Evolutionary conservation across 2,329 filamentous ascomycete genomes (phyloP).

Genomic region (Hirsutella rhossiliensis): DNA sequence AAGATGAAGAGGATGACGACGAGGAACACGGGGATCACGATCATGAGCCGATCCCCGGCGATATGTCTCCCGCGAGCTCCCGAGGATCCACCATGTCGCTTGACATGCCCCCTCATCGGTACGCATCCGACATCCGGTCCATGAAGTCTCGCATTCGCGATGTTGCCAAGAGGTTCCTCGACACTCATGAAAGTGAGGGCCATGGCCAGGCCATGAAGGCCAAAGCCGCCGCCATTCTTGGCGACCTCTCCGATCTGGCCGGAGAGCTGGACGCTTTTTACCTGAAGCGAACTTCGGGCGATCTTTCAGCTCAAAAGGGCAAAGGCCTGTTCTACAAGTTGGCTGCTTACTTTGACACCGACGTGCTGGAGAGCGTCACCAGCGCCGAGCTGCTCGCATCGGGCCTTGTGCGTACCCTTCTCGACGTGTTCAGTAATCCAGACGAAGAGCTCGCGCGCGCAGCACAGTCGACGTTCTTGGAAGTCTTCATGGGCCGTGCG

Average conservation of each 20-base stretch:
- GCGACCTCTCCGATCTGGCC: constrained; percentile 59
- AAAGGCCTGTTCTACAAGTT: constrained; percentile 60
- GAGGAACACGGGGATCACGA: constrained; percentile 45
- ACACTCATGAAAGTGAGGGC: constrained; percentile 67
- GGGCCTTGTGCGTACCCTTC: constrained; percentile 71
- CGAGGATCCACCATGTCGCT: constrained; percentile 54
- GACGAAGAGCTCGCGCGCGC: constrained; percentile 48
- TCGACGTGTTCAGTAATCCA: constrained; percentile 68
- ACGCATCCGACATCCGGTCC: constrained; percentile 36
- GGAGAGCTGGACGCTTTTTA: constrained; percentile 63
- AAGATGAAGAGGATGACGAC: constrained; percentile 33
- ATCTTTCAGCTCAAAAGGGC: constrained; percentile 37
- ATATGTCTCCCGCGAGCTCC: constrained; percentile 54
- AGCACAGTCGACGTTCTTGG: constrained; percentile 73
- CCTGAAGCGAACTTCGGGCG: constrained; percentile 36
- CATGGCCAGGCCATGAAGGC: constrained; percentile 61
- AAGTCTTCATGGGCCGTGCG: constrained; percentile 77
- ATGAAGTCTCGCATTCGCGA: constrained; percentile 57
- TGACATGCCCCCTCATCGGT: constrained; percentile 38
- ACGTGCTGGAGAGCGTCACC: constrained; percentile 85
- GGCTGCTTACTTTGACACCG: constrained; percentile 75
- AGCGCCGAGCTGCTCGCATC: constrained; percentile 90
- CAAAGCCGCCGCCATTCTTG: constrained; percentile 66
- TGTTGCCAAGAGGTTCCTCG: constrained; percentile 72
- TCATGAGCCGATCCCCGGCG: constrained; percentile 36